Percentiles rank a stretch among this genome's conserved stretches.
These are phyloP conservation scores for Mycena olivaceomarginata DNA, from an alignment of 768 basidiomycete genomes.

Conservation along the genomic window DNA sequence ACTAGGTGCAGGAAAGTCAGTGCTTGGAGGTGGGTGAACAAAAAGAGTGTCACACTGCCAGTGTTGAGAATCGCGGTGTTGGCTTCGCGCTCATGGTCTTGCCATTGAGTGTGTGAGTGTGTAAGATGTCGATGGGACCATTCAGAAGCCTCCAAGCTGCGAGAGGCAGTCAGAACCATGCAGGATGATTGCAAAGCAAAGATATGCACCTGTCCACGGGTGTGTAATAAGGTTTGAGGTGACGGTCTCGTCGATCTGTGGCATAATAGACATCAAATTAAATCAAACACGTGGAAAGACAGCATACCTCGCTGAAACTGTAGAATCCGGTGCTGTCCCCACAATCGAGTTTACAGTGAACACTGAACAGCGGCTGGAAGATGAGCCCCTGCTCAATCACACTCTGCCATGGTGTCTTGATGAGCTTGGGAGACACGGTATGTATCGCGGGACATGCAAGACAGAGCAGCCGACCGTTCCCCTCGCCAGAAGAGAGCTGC, in stretches of 20 bases:
- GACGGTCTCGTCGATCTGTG: constrained; percentile 51
- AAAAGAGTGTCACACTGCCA: constrained; percentile 52
- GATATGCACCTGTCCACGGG: constrained; percentile 29
- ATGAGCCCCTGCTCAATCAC: constrained; percentile 59
- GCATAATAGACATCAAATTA: background rate
- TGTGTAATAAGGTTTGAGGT: constrained; percentile 50
- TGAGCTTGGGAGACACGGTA: constrained; percentile 57
- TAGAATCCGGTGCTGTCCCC: constrained; percentile 61
- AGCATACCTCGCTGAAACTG: constrained; percentile 56
- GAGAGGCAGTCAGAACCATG: background rate
- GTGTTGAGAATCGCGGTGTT: constrained; percentile 61
- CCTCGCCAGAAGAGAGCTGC: constrained; percentile 55
- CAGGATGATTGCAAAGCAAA: background rate
- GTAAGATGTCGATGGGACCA: constrained; percentile 53
- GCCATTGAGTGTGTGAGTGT: constrained; percentile 41
- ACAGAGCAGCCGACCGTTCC: constrained; percentile 61
- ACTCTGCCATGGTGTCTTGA: constrained; percentile 61
- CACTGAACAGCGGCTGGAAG: constrained; percentile 56
- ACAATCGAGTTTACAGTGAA: constrained; percentile 54
- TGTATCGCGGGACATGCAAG: constrained; percentile 61
- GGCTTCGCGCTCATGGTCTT: constrained; percentile 46
- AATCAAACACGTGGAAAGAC: background rate
- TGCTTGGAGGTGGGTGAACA: background rate
- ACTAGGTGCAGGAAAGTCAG: constrained; percentile 11
- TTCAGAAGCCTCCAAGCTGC: constrained; percentile 63